Evolutionary conservation across 768 basidiomycete genomes (phyloP).

Genomic region (Auricularia heimuer): DNA sequence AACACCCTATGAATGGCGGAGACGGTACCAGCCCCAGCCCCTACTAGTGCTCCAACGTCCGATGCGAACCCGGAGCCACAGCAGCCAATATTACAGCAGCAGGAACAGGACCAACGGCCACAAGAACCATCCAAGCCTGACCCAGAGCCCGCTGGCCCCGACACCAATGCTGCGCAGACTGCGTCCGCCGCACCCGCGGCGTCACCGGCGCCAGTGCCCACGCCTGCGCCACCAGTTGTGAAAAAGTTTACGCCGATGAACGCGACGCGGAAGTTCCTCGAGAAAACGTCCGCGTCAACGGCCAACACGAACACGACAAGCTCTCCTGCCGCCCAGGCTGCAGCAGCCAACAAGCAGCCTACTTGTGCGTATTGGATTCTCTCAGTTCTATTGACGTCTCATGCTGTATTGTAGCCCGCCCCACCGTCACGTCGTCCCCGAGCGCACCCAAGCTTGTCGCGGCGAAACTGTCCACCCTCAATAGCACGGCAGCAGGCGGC

Average conservation of each 20-base stretch:
- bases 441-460: constrained; percentile 78
- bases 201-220: background rate
- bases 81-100: background rate
- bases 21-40: background rate
- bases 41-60: background rate
- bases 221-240: constrained; percentile 35
- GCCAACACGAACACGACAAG: constrained; percentile 22
- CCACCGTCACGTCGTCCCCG: constrained; percentile 39
- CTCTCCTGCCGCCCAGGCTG: constrained; percentile 28
- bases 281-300: constrained; percentile 62
- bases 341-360: constrained; percentile 22
- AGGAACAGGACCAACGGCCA: too few species aligned
- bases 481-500: constrained; percentile 40
- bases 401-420: constrained; percentile 38
- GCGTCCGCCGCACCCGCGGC: constrained; percentile 13
- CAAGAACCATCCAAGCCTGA: too few species aligned
- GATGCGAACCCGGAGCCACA: background rate
- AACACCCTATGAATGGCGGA: background rate
- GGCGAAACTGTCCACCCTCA: constrained; percentile 69
- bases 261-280: constrained; percentile 94
- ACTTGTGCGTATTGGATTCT: constrained; percentile 14
- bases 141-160: too few species aligned
- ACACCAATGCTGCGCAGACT: background rate
- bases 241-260: constrained; percentile 88
- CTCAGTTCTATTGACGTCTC: constrained; percentile 14